Evolutionary conservation across 2,329 filamentous ascomycete genomes (phyloP).

Genomic region (Pyrenophora teres): DNA sequence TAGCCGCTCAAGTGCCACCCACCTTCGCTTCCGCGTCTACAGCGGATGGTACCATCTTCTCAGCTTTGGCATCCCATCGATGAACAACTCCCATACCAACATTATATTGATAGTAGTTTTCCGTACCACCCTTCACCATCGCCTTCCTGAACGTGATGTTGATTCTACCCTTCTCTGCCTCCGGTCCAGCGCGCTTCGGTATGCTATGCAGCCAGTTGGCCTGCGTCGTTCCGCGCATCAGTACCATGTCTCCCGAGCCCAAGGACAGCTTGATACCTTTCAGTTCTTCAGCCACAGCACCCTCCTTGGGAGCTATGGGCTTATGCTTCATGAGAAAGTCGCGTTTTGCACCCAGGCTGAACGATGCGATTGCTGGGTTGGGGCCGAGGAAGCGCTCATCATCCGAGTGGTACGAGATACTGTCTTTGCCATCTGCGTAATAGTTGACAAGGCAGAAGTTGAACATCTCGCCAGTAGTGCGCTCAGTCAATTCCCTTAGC

Average conservation of each 20-base stretch:
- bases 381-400: slow-evolving; percentile 76
- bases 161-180: slow-evolving; percentile 64
- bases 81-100: slow-evolving; percentile 72
- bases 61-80: slow-evolving; percentile 64
- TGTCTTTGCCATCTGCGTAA: slow-evolving; percentile 76
- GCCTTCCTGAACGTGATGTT: slow-evolving; percentile 81
- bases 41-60: slow-evolving; percentile 56
- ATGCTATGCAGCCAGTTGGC: slow-evolving; percentile 75
- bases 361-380: slow-evolving; percentile 73
- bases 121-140: slow-evolving; percentile 71
- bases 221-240: slow-evolving; percentile 79
- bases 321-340: slow-evolving; percentile 85
- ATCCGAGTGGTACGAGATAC: slow-evolving; percentile 79
- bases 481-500: slow-evolving; percentile 67
- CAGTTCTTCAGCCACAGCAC: slow-evolving; percentile 41
- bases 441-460: slow-evolving; percentile 86
- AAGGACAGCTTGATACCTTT: slow-evolving; percentile 59
- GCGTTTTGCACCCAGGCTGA: slow-evolving; percentile 71
- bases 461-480: slow-evolving; percentile 67
- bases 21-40: not conserved
- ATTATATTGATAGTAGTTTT: slow-evolving; percentile 86
- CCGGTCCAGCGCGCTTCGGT: slow-evolving; percentile 70
- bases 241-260: slow-evolving; percentile 73
- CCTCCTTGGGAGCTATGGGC: slow-evolving; percentile 52
- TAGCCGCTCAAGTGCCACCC: not conserved